phyloP scores from a whole-genome alignment of 768 basidiomycete species.

The Pleurotus pulmonarius region DNA sequence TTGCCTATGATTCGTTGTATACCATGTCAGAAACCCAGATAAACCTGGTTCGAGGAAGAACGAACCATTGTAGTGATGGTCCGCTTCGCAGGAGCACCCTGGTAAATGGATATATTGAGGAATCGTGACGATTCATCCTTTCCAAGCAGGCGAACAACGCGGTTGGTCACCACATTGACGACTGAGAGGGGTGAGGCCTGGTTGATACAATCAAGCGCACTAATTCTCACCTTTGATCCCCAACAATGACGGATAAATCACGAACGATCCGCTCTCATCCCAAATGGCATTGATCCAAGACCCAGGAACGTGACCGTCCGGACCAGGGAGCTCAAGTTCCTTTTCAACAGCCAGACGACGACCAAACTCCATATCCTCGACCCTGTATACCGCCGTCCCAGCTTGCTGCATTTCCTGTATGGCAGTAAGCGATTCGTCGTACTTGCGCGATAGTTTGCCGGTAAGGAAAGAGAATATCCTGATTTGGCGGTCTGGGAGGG shows the following conservation, averaged over 20 bases:
- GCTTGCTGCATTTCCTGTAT: conserved; percentile 99
- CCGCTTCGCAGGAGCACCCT: conserved; percentile 90
- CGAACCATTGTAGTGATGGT: conserved; percentile 73
- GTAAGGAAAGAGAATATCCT: conserved; percentile 89
- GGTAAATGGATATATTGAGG: conserved; percentile 85
- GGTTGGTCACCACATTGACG: conserved; percentile 92
- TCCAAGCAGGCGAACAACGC: conserved; percentile 81
- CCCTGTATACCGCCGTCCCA: conserved; percentile 84
- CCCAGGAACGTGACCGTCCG: conserved; percentile 67
- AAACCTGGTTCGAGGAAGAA: conserved; percentile 8
- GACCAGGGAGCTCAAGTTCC: conserved; percentile 81
- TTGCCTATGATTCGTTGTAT: conserved; percentile 48
- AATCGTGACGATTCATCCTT: conserved; percentile 94
- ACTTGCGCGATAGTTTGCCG: conserved; percentile 87
- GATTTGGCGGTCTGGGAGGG: conserved; percentile 89
- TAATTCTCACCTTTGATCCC: conserved; percentile 82
- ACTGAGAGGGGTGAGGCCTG: conserved; percentile 41
- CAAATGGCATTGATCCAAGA: conserved; percentile 90
- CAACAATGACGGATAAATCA: conserved; percentile 89
- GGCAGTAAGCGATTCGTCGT: conserved; percentile 90
- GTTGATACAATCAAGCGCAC: neutral
- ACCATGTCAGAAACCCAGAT: conserved; percentile 7
- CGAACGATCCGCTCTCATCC: conserved; percentile 96
- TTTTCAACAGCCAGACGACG: conserved; percentile 88
- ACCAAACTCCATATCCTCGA: conserved; percentile 99